Evolutionary conservation across 2,329 filamentous ascomycete species (phyloP), one percentile per base, ranked within the genome.

Genomic region (Phialophora chinensis): DNA sequence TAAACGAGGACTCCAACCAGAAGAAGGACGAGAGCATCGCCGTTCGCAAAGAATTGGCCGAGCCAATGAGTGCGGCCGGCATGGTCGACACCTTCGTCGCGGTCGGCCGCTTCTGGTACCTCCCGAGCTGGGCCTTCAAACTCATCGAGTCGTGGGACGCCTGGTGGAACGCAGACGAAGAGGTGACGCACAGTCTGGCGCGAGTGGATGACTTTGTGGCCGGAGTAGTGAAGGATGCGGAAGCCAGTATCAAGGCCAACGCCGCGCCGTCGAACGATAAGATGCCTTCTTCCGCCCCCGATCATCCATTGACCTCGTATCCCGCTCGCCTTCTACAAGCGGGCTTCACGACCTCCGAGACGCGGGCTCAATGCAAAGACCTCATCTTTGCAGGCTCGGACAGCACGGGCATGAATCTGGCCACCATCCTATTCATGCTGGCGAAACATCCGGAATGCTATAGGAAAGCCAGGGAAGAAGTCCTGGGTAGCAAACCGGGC

Each of bases 71-170:
- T 63, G 77, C 82, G n/a, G 78, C 78, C 54, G 74, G 77, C 0
- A 86, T 86, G 71, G 84, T 87, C 12, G 82, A 87, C 72, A 78
- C 81, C 2, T 84, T 85, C 69, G 84, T 87, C 2, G 83, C 81
- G 4, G 81, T 86, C 6, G 84, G 84, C 0, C 77, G 83, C 3
- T 85, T 86, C 71, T 86, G 84, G 72, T 85, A 85, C 69, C 72
- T 87, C 1, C 83, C 82, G 1, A 80, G 77, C 27, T 72, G 67
- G 12, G 72, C 77, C 61, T 76, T 68, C 70, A 65, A 70, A 42
- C 56, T 63, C 55, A 62, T 75, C 12, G 66, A 70, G 25, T 70
- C 61, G 33, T 58, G 65, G 17, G 67, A 72, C 54, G 66, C 63
- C 4, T 73, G 71, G 71, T 69, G 69, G 60, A 69, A 69, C 31